phyloP scores from a whole-genome alignment of 73 alveolate species.

The Tetrahymena malaccensis region DNA sequence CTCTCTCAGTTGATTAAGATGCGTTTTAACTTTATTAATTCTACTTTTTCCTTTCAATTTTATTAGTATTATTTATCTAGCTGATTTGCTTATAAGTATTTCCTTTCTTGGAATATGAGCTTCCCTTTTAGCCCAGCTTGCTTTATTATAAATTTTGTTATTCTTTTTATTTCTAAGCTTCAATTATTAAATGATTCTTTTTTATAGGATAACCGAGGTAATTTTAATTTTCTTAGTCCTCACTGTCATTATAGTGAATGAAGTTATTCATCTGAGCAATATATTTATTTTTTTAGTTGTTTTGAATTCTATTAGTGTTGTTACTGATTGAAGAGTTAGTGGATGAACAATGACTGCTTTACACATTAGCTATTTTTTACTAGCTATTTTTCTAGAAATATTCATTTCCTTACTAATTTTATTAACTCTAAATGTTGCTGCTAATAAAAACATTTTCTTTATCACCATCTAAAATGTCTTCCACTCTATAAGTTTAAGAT shows the following conservation, averaged over 20 bases:
- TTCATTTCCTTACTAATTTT: background rate
- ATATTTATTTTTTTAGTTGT: background rate
- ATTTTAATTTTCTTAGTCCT: background rate
- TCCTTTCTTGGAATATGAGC: background rate
- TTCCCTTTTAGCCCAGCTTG: background rate
- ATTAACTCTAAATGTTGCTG: background rate
- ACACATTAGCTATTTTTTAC: background rate
- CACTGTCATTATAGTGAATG: background rate
- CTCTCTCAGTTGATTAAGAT: background rate
- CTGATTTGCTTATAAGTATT: background rate
- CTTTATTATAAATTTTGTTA: background rate
- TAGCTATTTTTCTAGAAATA: background rate
- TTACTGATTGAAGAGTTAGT: background rate
- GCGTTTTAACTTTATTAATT: background rate
- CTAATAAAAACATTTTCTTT: background rate
- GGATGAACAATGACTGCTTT: background rate
- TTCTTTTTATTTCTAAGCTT: background rate
- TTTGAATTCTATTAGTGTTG: background rate
- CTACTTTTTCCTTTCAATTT: background rate
- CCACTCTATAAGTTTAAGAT: background rate
- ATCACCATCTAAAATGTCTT: background rate
- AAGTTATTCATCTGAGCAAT: background rate
- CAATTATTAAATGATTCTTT: background rate
- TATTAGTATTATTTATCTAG: background rate
- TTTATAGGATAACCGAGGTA: background rate